Percentiles rank a stretch among this genome's conserved stretches.
Conservation (phyloP, 78 protist species). For the Capsaspora owczarzaki region DNA sequence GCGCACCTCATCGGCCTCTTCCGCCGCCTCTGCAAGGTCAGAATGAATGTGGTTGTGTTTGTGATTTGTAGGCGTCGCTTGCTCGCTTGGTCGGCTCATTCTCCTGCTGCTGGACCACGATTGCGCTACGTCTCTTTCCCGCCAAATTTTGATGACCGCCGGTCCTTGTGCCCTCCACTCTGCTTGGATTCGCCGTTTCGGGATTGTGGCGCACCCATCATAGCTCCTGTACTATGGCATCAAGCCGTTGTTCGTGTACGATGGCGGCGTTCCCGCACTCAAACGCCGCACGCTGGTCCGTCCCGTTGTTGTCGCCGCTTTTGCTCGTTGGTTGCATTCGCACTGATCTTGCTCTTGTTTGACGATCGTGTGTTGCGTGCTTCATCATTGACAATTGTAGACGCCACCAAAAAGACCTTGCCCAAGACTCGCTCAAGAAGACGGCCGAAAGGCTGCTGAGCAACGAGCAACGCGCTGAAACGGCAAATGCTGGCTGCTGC, state of each 20-base stretch:
- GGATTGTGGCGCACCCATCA: too few species aligned
- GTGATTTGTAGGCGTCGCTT: neutral
- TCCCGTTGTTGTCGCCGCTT: too few species aligned
- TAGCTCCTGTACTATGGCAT: constrained; percentile 30
- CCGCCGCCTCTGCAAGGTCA: constrained; percentile 27
- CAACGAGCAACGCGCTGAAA: neutral
- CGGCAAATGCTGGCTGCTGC: neutral
- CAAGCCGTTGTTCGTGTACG: constrained; percentile 61
- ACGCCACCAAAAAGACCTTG: neutral
- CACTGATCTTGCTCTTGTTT: too few species aligned
- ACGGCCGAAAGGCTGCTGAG: neutral
- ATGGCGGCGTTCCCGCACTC: constrained; percentile 44
- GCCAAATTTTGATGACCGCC: too few species aligned
- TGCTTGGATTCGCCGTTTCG: too few species aligned
- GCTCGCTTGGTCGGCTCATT: too few species aligned
- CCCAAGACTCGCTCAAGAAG: neutral
- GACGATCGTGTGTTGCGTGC: too few species aligned
- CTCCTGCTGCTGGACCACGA: too few species aligned
- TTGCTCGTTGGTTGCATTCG: too few species aligned
- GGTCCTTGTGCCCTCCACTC: too few species aligned
- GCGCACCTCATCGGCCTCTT: constrained; percentile 59
- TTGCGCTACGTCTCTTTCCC: too few species aligned
- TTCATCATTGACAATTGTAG: neutral
- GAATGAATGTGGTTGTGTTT: constrained; percentile 29
- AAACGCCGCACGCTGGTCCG: constrained; percentile 15